Evolutionary conservation across 2,329 filamentous ascomycete genomes (phyloP), one percentile per base, ranked within the genome.

Genomic region (Aspergillus sp.): DNA sequence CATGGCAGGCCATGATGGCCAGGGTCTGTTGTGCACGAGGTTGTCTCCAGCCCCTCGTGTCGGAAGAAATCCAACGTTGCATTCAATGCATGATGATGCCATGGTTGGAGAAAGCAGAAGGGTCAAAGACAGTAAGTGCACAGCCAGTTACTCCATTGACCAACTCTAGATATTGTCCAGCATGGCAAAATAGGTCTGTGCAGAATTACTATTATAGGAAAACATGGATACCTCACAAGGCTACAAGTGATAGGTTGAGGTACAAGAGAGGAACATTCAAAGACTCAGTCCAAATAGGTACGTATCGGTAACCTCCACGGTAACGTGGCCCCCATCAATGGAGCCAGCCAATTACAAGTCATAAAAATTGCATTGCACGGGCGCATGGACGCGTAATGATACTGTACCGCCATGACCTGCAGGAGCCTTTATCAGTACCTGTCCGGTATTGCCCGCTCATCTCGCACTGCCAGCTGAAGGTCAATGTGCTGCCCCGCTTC

Each of bases 391-490:
- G 9, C 15, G 47, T 50, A 50, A 30, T n/a, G 47, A 21, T 50
- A 50, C 25, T 2, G 47, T 50, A 50, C 47, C 8, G 47, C 28
- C 47, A 50, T 50, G 47, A 50, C 47, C 47, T 50, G 47, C 47
- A 32, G 47, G 47, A 9, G 47, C 15, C 47, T 50, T 50, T 50
- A 50, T 50, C 47, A 50, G 47, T 50, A 30, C 47, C 47, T 50
- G 25, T n/a, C 25, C 28, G 23, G 47, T 32, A 17, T 28, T 17
- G 41, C 17, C 17, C 21, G 41, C 41, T 19, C 41, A 5, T 17
- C 38, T 17, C n/a, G n/a, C n/a, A 19, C 15, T 43, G 17, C 41
- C 41, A 45, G 41, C 17, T 23, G 41, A 45, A 17, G 41, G 10
- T 19, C 17, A 10, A 9, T 21, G 41, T 19, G 47, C 17, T n/a